phyloP scores from a whole-genome alignment of 345 rosid species.

The Syzygium jambos region DNA sequence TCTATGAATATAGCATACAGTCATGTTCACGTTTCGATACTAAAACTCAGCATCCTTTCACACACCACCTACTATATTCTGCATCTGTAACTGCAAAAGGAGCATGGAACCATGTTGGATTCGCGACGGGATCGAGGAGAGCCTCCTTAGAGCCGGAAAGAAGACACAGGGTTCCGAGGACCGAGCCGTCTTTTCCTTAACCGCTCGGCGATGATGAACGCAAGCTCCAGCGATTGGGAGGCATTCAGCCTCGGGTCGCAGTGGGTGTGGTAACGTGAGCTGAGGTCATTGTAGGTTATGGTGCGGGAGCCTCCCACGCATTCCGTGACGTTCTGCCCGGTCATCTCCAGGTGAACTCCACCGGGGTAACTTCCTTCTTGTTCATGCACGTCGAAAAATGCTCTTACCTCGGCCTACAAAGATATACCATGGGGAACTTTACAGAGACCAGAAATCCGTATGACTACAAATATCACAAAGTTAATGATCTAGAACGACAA shows the following conservation, averaged over 20 bases:
- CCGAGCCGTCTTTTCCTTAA: slow-evolving; percentile 18
- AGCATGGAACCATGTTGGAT: not conserved
- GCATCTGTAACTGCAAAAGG: not conserved
- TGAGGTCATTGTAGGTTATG: slow-evolving; percentile 25
- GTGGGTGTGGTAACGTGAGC: slow-evolving; percentile 30
- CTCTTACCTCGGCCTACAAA: slow-evolving; percentile 23
- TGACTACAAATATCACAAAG: not conserved
- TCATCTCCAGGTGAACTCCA: slow-evolving; percentile 36
- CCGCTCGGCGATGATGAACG: slow-evolving; percentile 26
- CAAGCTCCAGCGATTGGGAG: slow-evolving; percentile 33
- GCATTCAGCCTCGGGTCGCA: slow-evolving; percentile 34
- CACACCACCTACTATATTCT: not conserved
- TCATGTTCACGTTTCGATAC: not conserved
- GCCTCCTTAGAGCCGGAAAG: not conserved
- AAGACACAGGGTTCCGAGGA: not conserved
- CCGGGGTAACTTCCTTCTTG: slow-evolving; percentile 31
- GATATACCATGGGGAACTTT: not conserved
- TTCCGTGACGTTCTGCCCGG: slow-evolving; percentile 30
- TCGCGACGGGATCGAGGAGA: not conserved
- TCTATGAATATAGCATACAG: not conserved
- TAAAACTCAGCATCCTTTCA: not conserved
- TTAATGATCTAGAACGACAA: not conserved
- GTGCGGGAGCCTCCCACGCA: slow-evolving; percentile 31
- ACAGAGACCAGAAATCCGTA: not conserved
- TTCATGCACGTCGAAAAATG: slow-evolving; percentile 34